Evolutionary conservation across 1,284 basidiomycete genomes (phyloP).

Genomic region (Naganishia sp.): DNA sequence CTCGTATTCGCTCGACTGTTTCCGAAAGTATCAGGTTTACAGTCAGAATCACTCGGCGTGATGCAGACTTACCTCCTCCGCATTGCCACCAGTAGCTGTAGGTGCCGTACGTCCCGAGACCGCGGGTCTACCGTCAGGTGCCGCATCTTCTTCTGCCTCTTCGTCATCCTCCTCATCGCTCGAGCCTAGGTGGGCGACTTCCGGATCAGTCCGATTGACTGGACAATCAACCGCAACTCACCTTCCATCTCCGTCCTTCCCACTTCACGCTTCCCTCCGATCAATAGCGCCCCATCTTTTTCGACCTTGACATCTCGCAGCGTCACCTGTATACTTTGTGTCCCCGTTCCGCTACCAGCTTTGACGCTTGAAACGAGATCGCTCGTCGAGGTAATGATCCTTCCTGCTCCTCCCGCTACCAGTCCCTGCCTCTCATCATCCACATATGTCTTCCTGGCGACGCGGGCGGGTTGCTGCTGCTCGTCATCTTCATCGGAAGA

Average conservation of each 20-base stretch:
- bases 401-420: constrained; percentile 52
- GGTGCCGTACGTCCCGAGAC: background rate
- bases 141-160: constrained; percentile 43
- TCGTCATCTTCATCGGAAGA: constrained; percentile 27
- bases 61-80: constrained; percentile 9
- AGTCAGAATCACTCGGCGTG: background rate
- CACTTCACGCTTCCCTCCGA: constrained; percentile 41
- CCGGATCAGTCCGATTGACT: background rate
- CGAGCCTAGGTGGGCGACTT: constrained; percentile 30
- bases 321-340: constrained; percentile 39
- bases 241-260: constrained; percentile 35
- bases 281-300: constrained; percentile 36
- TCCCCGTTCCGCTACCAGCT: constrained; percentile 21
- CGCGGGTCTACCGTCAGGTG: constrained; percentile 37
- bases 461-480: constrained; percentile 5
- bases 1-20: constrained; percentile 53
- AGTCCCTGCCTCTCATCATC: constrained; percentile 26
- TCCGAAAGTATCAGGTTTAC: background rate
- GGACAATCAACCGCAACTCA: constrained; percentile 25
- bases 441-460: background rate
- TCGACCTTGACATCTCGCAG: constrained; percentile 48
- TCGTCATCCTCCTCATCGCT: constrained; percentile 42
- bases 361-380: constrained; percentile 29
- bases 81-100: constrained; percentile 33
- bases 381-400: constrained; percentile 40